These are phyloP conservation scores for Cercospora janseana DNA, from an alignment of 2,329 filamentous ascomycete species.

Conservation along the genomic window DNA sequence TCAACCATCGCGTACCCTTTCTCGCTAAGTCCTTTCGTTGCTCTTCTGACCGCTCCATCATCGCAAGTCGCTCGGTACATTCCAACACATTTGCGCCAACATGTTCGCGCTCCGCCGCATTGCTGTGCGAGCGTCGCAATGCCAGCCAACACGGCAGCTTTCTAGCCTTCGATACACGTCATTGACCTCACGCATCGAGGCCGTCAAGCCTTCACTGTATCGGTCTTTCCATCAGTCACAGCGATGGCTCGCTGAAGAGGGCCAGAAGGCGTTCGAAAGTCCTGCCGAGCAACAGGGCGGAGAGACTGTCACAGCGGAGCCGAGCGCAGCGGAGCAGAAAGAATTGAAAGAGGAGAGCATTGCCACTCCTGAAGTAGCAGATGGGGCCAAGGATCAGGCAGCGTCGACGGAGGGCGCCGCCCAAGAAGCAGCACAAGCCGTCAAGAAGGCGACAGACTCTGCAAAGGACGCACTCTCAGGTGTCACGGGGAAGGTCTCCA, in stretches of 20 bases:
- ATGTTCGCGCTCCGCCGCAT: slow-evolving; percentile 60
- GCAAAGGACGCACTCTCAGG: slow-evolving; percentile 19
- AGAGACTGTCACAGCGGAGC: slow-evolving; percentile 38
- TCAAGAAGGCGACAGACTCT: slow-evolving; percentile 22
- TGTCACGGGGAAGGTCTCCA: slow-evolving; percentile 15
- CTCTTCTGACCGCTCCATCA: neutral
- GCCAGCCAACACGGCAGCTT: slow-evolving; percentile 46
- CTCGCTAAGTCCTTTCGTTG: no score
- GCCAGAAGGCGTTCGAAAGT: slow-evolving; percentile 24
- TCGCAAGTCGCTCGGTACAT: neutral
- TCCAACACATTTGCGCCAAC: slow-evolving; percentile 1
- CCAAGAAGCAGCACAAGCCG: slow-evolving; percentile 27
- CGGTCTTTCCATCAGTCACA: slow-evolving; percentile 43
- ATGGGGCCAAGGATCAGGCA: slow-evolving; percentile 22
- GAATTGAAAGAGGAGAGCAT: slow-evolving; percentile 31
- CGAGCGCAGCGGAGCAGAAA: slow-evolving; percentile 32
- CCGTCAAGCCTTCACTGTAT: slow-evolving; percentile 39
- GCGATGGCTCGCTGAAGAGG: slow-evolving; percentile 41
- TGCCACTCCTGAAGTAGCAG: slow-evolving; percentile 30
- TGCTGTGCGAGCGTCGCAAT: slow-evolving; percentile 54
- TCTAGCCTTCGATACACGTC: slow-evolving; percentile 29
- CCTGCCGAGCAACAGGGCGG: slow-evolving; percentile 36
- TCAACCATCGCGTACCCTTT: no score
- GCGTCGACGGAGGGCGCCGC: slow-evolving; percentile 17
- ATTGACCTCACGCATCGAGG: slow-evolving; percentile 37